phyloP scores from a whole-genome alignment of 345 rosid species.

The Reutealis trisperma region DNA sequence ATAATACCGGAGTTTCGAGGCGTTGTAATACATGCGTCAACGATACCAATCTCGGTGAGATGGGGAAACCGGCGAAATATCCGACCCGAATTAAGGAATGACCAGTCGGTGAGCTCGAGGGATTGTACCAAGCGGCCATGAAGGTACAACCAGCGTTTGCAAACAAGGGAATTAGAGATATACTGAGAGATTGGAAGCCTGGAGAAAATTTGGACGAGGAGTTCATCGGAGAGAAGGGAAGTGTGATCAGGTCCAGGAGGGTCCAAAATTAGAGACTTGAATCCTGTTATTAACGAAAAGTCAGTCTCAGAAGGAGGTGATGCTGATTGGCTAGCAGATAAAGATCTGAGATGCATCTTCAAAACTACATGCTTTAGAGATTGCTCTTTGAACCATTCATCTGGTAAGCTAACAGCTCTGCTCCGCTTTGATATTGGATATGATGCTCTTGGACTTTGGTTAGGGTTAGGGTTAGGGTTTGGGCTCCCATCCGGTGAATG shows the following conservation, averaged over 20 bases:
- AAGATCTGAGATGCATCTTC: conserved; percentile 32
- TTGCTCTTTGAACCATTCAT: conserved; percentile 19
- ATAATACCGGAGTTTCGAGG: conserved; percentile 58
- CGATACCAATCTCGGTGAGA: conserved; percentile 61
- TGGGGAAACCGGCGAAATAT: conserved; percentile 66
- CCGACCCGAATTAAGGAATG: conserved; percentile 65
- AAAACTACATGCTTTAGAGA: conserved; percentile 24
- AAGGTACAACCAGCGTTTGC: conserved; percentile 83
- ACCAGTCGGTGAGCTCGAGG: conserved; percentile 69
- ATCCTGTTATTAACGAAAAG: neutral
- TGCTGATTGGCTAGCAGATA: conserved; percentile 18
- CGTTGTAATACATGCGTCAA: conserved; percentile 50
- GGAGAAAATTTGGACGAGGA: conserved; percentile 63
- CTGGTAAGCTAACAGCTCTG: conserved; percentile 26
- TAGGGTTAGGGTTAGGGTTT: conserved; percentile 23
- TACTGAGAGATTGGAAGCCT: conserved; percentile 58
- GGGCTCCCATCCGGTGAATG: conserved; percentile 11
- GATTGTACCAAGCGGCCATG: conserved; percentile 74
- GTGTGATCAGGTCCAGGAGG: conserved; percentile 30
- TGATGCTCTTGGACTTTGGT: conserved; percentile 2
- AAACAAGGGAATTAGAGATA: conserved; percentile 58
- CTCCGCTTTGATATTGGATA: neutral
- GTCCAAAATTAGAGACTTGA: conserved; percentile 7
- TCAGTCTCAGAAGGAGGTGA: conserved; percentile 30
- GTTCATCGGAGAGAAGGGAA: conserved; percentile 60